Base-by-base conservation (phyloP, 78 protist species). In the Carpediemonas membranifera region DNA sequence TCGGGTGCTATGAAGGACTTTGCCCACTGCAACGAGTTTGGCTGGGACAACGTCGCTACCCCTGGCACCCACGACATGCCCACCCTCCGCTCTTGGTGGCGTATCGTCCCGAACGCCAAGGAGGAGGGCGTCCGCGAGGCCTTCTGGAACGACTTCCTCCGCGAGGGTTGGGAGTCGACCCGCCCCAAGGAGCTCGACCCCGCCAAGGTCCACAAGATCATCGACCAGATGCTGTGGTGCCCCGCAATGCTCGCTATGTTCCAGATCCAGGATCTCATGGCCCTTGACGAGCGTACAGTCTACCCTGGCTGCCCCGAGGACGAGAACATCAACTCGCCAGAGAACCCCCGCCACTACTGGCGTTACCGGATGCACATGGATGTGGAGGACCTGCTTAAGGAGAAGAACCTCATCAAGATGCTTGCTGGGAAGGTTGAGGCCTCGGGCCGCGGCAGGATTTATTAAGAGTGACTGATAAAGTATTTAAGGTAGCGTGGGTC, bases 61-160 rank as follows among this genome's bases (percentile, higher is more conserved):
- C 75, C 90, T 3, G 76, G 82, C 13, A 57, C 79, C 28, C 90
- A 85, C 61, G 90, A 85, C 61, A 80, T 72, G 81, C 51, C 74
- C 18, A 76, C 86, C 15, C 28, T 85, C 16, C 24, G 83, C 30
- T 79, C 69, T 16, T 84, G 89, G 89, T 83, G 79, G 77, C 78
- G 71, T 9, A 5, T 9, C 5, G 47, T 41, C 47, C 47, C 21
- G 47, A 5, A 41, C 44, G 86, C 2, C 54, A 63, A 79, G 64
- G 80, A 13, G 47, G 5, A 9, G 47, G 47, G 21, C 47, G 47
- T 13, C 47, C 47, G 21, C n/a, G n/a, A n/a, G n/a, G n/a, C n/a
- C n/a, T n/a, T n/a, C n/a, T n/a, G n/a, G n/a, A n/a, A n/a, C n/a
- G n/a, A n/a, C 21, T 41, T 13, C 47, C 9, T 41, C 47, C 47